Conservation (phyloP, 768 basidiomycete genomes). For the Pisolithus sp. region DNA sequence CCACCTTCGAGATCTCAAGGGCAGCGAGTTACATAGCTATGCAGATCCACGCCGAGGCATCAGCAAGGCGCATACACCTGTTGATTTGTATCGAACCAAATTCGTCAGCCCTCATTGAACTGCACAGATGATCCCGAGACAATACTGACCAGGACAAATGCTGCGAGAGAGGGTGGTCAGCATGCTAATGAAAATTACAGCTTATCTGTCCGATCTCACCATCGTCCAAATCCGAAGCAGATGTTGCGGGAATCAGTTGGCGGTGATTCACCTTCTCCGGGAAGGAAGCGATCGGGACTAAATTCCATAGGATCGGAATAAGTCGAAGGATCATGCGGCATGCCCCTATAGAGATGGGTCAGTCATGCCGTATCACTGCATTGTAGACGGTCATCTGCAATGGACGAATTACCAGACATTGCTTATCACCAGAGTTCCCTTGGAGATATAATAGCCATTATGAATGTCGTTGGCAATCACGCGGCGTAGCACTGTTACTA, state of each 20-base stretch:
- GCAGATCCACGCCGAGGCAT: constrained; percentile 35
- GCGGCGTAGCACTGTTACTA: constrained; percentile 1
- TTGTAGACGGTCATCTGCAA: no score
- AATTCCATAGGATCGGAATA: constrained; percentile 46
- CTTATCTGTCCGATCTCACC: constrained; percentile 22
- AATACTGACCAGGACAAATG: constrained; percentile 5
- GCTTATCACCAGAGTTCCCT: constrained; percentile 5
- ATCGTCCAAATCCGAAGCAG: constrained; percentile 61
- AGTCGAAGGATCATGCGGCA: constrained; percentile 17
- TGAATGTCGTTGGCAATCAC: constrained; percentile 11
- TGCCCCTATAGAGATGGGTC: background rate
- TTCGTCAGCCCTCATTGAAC: background rate
- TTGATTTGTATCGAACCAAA: constrained; percentile 3
- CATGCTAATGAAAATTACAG: background rate
- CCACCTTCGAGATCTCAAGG: constrained; percentile 35
- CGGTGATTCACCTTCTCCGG: constrained; percentile 16
- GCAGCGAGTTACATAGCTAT: constrained; percentile 35
- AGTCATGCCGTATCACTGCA: background rate
- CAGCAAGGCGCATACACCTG: constrained; percentile 42
- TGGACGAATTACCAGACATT: constrained; percentile 8
- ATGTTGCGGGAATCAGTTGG: constrained; percentile 49
- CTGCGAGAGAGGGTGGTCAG: constrained; percentile 2
- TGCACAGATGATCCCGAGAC: background rate
- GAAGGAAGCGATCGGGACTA: constrained; percentile 49
- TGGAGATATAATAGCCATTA: constrained; percentile 16